Evolutionary conservation across 768 basidiomycete species (phyloP).

Genomic region (Cystobasidium ongulense): DNA sequence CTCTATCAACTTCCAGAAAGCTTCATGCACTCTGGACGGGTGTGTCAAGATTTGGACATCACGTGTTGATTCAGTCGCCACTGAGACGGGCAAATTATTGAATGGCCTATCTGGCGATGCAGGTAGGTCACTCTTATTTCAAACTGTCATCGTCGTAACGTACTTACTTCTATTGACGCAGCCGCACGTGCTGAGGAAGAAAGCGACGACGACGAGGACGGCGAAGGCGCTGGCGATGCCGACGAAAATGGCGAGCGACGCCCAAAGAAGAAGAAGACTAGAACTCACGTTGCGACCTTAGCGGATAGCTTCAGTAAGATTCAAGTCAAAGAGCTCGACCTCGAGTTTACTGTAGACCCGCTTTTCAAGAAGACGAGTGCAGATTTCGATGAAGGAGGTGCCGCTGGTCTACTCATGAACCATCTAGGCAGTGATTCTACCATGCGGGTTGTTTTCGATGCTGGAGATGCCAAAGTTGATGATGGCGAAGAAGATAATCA

Average conservation of each 20-base stretch:
- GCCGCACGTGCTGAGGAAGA: conserved; percentile 40
- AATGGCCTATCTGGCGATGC: conserved; percentile 72
- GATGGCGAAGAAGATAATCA: conserved; percentile 64
- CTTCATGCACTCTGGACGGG: conserved; percentile 91
- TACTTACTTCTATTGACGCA: background rate
- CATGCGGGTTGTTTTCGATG: conserved; percentile 89
- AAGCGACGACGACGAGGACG: conserved; percentile 56
- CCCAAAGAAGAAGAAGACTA: conserved; percentile 26
- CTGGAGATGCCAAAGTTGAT: conserved; percentile 65
- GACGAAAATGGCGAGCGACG: conserved; percentile 39
- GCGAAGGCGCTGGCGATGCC: conserved; percentile 58
- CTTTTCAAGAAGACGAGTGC: conserved; percentile 95
- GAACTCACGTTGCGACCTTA: conserved; percentile 57
- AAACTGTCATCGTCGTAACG: background rate
- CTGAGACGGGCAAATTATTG: conserved; percentile 88
- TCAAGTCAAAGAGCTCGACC: conserved; percentile 81
- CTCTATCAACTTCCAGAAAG: conserved; percentile 98
- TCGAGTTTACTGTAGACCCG: conserved; percentile 93
- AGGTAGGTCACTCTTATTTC: conserved; percentile 44
- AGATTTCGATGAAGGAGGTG: conserved; percentile 97
- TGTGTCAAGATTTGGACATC: conserved; percentile 99
- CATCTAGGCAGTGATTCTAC: conserved; percentile 78
- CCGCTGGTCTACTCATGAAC: conserved; percentile 91
- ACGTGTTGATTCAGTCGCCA: conserved; percentile 91
- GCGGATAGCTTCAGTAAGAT: conserved; percentile 74